Conservation (phyloP, 345 rosid species). For the Nephelium lappaceum region DNA sequence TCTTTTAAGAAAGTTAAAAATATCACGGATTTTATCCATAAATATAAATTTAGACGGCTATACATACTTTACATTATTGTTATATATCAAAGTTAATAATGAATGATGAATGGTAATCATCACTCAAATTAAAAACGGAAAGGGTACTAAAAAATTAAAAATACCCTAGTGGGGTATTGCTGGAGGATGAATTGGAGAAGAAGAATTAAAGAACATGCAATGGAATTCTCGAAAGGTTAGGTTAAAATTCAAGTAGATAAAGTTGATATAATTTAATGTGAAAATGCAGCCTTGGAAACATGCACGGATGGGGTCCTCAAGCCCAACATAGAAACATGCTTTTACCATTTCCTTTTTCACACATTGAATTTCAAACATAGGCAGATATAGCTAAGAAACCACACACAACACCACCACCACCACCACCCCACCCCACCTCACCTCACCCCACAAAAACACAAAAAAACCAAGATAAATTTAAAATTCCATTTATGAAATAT, state of each 20-base stretch:
- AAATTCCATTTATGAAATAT: neutral
- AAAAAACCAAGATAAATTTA: neutral
- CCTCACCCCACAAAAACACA: neutral
- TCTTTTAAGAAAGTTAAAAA: neutral
- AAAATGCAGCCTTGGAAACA: conserved; percentile 14
- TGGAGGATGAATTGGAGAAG: neutral
- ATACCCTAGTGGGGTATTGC: neutral
- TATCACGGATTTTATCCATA: neutral
- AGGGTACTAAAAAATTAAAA: too few relatives aligned
- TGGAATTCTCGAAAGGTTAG: conserved; percentile 21
- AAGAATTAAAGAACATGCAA: neutral
- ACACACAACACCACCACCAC: neutral
- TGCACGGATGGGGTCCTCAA: conserved; percentile 19
- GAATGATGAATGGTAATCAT: too few relatives aligned
- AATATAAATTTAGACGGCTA: neutral
- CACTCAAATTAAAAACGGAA: too few relatives aligned
- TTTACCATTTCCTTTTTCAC: neutral
- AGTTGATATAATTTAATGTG: conserved; percentile 16
- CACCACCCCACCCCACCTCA: neutral
- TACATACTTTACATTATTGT: too few relatives aligned
- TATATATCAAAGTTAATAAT: too few relatives aligned
- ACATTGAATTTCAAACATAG: conserved; percentile 44
- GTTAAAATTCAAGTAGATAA: conserved; percentile 24
- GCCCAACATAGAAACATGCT: conserved; percentile 8
- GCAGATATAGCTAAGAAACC: conserved; percentile 28